Evolutionary conservation across 2,329 filamentous ascomycete genomes (phyloP).

Genomic region (Colletotrichum ledebouriae): DNA sequence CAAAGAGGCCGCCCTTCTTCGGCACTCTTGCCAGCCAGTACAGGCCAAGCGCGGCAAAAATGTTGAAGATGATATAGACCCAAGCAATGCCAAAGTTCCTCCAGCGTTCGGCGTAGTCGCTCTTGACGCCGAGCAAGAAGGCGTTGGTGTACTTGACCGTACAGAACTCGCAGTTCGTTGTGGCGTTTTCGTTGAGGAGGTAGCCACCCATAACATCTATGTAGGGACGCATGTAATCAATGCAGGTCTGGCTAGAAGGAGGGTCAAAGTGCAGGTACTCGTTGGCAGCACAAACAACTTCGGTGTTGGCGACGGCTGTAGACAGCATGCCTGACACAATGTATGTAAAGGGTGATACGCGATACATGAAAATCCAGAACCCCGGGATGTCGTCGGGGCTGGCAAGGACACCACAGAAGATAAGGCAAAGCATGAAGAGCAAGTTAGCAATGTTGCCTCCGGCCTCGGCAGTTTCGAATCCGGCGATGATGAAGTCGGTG

Average conservation of each 20-base stretch:
- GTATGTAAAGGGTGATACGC: slow-evolving; percentile 86
- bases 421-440: slow-evolving; percentile 78
- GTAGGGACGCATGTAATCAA: slow-evolving; percentile 68
- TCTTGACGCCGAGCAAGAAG: slow-evolving; percentile 62
- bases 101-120: slow-evolving; percentile 72
- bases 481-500: slow-evolving; percentile 81
- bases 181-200: slow-evolving; percentile 63
- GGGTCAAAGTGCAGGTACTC: slow-evolving; percentile 79
- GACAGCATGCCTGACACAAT: slow-evolving; percentile 80
- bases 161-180: slow-evolving; percentile 68
- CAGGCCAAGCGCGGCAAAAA: slow-evolving; percentile 65
- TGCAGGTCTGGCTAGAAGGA: slow-evolving; percentile 68
- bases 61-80: slow-evolving; percentile 71
- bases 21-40: slow-evolving; percentile 69
- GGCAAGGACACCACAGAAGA: slow-evolving; percentile 83
- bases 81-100: slow-evolving; percentile 76
- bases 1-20: slow-evolving; percentile 52
- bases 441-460: slow-evolving; percentile 83
- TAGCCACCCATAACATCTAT: slow-evolving; percentile 65
- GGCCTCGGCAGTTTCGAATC: slow-evolving; percentile 80
- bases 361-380: slow-evolving; percentile 91
- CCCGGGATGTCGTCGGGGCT: slow-evolving; percentile 72
- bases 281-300: slow-evolving; percentile 75
- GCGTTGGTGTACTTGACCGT: slow-evolving; percentile 64
- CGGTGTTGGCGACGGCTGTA: slow-evolving; percentile 75